These are phyloP conservation scores for Malus sylvestris DNA, from an alignment of 306 rosid genomes.

Conservation along the genomic window DNA sequence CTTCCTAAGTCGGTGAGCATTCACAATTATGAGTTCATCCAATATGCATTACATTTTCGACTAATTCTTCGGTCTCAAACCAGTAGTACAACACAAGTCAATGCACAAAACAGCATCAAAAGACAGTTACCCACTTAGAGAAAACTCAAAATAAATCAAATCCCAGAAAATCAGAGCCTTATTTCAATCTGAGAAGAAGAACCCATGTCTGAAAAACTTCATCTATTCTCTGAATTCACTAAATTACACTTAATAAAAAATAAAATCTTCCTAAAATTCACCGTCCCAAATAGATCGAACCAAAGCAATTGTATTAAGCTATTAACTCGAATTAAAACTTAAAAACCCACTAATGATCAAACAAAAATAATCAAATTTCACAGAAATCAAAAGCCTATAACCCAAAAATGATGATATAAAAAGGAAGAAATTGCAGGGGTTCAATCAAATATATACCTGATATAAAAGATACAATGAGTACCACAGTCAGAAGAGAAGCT, in stretches of 20 bases:
- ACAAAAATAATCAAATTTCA: not conserved
- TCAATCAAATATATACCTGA: slow-evolving; percentile 7
- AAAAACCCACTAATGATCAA: slow-evolving; percentile 7
- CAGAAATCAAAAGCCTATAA: slow-evolving; percentile 9
- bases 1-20: not conserved
- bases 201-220: slow-evolving; percentile 7
- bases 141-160: slow-evolving; percentile 14
- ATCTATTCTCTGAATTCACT: not conserved
- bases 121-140: not conserved
- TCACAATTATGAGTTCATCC: not conserved
- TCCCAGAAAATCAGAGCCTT: not conserved
- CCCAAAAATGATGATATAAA: slow-evolving; percentile 1
- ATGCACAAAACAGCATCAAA: not conserved
- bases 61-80: not conserved
- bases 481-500: not conserved
- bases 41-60: slow-evolving; percentile 3
- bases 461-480: not conserved
- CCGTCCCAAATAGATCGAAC: slow-evolving; percentile 18
- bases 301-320: not conserved
- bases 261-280: not conserved
- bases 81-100: slow-evolving; percentile 13
- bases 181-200: not conserved
- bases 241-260: slow-evolving; percentile 2
- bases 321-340: not conserved
- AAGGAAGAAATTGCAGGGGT: slow-evolving; percentile 23